Base-by-base conservation (phyloP, 2,329 filamentous ascomycete species). In the Venturia effusa region DNA sequence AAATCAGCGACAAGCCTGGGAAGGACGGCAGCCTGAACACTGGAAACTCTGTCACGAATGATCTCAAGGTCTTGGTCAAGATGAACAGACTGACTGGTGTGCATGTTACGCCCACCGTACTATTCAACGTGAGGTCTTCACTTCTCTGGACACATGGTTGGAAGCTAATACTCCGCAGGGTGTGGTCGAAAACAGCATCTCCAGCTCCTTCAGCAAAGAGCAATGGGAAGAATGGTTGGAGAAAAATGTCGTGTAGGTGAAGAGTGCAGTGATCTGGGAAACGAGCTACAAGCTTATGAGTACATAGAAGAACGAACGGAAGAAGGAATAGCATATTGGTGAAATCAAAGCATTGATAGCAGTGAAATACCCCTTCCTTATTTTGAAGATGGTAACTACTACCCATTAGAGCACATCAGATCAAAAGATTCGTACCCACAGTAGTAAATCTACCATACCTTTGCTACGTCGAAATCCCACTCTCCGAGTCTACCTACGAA, bases 91-190 rank as follows among this genome's bases (percentile, higher is more conserved):
- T 94, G 68, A 83, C 89, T 10, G 89, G 92, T 15, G 85, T 96
- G 54, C 93, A 97, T 78, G 90, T 97, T 48, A 93, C 90, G 51
- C 93, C 93, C 1, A 97, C 92, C 0, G 91, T 93, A 24, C 81
- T 96, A 61, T 92, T 95, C 74, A 86, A 97, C 75, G 92, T 76
- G 66, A 68, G 71, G 61, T 30, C 11, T 32, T 22, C 59, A 3
- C 0, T 39, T 30, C 7, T 7, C 11, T 11, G 4, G 54, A n/a
- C 5, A 6, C 15, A 13, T 5, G 34, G n/a, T 3, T n/a, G 39
- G 24, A 55, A 19, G 43, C 67, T 71, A 60, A 72, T 62, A 34
- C 6, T 61, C 17, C 22, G 17, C 24, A 77, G 75, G 76, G 92
- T 0, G 84, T 95, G 30, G 87, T 95, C 61, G 89, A 89, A 71